These are phyloP conservation scores for Fraxinus floribunda DNA, from an alignment of 305 asterid genomes.

Conservation along the genomic window DNA sequence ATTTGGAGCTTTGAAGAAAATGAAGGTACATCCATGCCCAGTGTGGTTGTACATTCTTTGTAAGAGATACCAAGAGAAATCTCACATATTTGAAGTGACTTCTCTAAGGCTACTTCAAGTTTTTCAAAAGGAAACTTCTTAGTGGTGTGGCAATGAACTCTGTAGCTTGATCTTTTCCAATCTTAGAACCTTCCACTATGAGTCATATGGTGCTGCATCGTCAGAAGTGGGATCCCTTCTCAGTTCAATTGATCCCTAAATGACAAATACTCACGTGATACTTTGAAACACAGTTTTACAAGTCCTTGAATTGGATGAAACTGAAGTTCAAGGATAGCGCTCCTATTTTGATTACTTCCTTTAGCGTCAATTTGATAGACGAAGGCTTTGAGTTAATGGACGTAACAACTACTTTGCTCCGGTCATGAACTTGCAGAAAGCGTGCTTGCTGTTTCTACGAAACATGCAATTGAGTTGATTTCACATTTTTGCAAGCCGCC, in stretches of 20 bases:
- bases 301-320: not conserved
- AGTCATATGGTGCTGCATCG: not conserved
- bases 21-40: not conserved
- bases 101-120: not conserved
- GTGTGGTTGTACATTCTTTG: not conserved
- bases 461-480: not conserved
- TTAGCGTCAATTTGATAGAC: not conserved
- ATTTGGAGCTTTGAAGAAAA: constrained; percentile 10
- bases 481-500: not conserved
- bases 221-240: not conserved
- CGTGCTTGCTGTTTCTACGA: not conserved
- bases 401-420: not conserved
- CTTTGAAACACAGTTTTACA: not conserved
- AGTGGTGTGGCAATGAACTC: not conserved
- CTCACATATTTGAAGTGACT: not conserved
- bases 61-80: not conserved
- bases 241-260: not conserved
- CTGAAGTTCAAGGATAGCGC: not conserved
- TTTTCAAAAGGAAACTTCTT: not conserved
- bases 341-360: not conserved
- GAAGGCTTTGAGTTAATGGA: not conserved
- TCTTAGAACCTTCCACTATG: not conserved
- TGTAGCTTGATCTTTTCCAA: not conserved
- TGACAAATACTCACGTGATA: not conserved
- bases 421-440: not conserved